Evolutionary conservation across 2,329 filamentous ascomycete species (phyloP).

Genomic region (Xylariaceae sp.): DNA sequence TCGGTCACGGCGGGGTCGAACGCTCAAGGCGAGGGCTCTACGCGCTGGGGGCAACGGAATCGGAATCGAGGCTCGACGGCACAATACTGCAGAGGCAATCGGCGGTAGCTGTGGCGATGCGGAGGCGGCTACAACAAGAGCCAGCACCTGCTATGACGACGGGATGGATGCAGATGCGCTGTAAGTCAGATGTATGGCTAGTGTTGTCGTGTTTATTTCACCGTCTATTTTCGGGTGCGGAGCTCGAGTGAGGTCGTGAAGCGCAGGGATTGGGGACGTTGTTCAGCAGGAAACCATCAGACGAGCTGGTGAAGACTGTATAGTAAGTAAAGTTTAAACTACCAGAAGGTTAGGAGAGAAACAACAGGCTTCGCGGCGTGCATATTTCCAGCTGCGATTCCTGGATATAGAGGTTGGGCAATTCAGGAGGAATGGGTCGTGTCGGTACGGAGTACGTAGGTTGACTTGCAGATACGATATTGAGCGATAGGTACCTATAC

Average conservation of each 20-base stretch:
- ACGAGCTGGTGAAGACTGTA: neutral
- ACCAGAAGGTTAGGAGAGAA: neutral
- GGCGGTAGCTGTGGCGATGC: neutral
- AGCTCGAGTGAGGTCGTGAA: slow-evolving; percentile 20
- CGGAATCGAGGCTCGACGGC: slow-evolving; percentile 5
- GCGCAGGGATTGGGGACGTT: slow-evolving; percentile 15
- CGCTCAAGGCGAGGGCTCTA: slow-evolving; percentile 19
- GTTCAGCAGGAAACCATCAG: slow-evolving; percentile 6
- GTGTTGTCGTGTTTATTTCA: slow-evolving; percentile 22
- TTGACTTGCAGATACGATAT: neutral
- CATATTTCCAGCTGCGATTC: slow-evolving; percentile 13
- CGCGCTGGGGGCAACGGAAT: slow-evolving; percentile 2
- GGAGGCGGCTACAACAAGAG: slow-evolving; percentile 4
- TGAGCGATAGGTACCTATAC: too few species aligned
- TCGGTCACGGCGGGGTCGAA: slow-evolving; percentile 27
- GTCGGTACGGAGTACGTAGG: neutral
- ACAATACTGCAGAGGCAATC: neutral
- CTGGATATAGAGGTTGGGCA: slow-evolving; percentile 12
- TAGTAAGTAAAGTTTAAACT: neutral
- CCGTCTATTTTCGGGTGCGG: slow-evolving; percentile 26
- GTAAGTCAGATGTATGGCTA: neutral
- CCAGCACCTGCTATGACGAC: slow-evolving; percentile 6
- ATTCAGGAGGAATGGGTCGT: slow-evolving; percentile 7
- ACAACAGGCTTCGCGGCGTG: slow-evolving; percentile 9
- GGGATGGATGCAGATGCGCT: slow-evolving; percentile 11